Evolutionary conservation across 805 yeast genomes (phyloP), one percentile per base, ranked within the genome.

Genomic region (Dipodascus geniculatus): DNA sequence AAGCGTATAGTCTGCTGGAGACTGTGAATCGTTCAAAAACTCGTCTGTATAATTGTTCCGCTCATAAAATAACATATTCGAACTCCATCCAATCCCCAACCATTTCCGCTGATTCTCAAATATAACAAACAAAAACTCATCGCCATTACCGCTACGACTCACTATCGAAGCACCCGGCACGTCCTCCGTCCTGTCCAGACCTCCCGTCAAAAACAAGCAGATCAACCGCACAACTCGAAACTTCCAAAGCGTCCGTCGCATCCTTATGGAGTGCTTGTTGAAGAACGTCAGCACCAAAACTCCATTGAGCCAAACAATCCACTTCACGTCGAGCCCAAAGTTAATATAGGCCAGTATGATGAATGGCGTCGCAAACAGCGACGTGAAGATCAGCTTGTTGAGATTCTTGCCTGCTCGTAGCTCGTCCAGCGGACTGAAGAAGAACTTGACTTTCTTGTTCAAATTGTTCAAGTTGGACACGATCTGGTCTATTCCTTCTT

Each of bases 41-140:
- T 90, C 97, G 66, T 91, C 99, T 0, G 98, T 90, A 97, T 97
- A 91, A 2, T 97, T 84, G 0, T 95, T 83, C 65, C 99, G 78
- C 69, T 91, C 99, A 65, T 91, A 91, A 51, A 95, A 83, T 57
- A 93, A 75, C 65, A 93, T 74, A 64, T 89, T 89, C 14, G 95
- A 75, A 0, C 98, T 91, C 99, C 99, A 91, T 14, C 99, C 99
- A 61, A 91, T 87, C 11, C 97, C 98, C 42, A 91, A 74, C 99
- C 99, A 91, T 62, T 95, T 82, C 64, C 99, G 81, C 71, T 91
- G 98, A 67, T 91, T 93, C 67, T 91, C 99, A 68, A 83, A 90
- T 8, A 93, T 74, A 1, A 88, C 97, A 68, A 87, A 91, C 2
- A 90, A 68, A 90, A 93, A 54, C 90, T 71, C 14, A 38, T n/a